Percentiles rank a stretch among this genome's conserved stretches.
phyloP scores from a whole-genome alignment of 768 basidiomycete species.

The Mrakia frigida region DNA sequence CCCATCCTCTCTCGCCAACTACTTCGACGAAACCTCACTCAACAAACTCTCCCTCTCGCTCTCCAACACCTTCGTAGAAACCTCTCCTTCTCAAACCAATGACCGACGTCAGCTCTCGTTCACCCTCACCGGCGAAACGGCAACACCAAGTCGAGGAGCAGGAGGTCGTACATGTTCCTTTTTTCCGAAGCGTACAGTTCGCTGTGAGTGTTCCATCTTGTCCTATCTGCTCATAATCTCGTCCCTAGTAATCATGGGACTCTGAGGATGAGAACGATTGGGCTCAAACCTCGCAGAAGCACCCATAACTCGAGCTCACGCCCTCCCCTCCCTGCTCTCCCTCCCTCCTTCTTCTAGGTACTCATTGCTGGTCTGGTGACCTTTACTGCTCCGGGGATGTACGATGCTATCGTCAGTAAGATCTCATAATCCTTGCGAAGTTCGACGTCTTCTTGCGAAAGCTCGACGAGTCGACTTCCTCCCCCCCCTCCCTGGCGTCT shows the following conservation, averaged over 20 bases:
- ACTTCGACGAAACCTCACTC: no score
- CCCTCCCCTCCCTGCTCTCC: not conserved
- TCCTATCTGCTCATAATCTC: not conserved
- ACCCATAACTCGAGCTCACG: not conserved
- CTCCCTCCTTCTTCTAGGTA: not conserved
- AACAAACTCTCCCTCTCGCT: not conserved
- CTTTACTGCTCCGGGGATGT: slow-evolving; percentile 18
- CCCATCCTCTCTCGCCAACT: no score
- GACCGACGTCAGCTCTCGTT: not conserved
- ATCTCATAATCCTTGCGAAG: no score
- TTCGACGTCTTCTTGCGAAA: no score
- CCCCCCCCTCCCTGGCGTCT: no score
- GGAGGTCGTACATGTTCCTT: slow-evolving; percentile 2
- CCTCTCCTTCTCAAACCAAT: not conserved
- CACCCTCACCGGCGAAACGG: not conserved
- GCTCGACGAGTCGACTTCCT: no score
- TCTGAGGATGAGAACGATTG: not conserved
- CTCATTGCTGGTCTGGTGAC: slow-evolving; percentile 16
- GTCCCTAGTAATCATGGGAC: no score
- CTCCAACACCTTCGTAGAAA: not conserved
- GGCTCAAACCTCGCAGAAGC: not conserved
- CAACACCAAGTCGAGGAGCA: not conserved
- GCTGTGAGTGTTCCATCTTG: not conserved
- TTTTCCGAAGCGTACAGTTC: slow-evolving; percentile 12
- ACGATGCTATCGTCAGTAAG: not conserved